Base-by-base conservation (phyloP, 805 yeast species). In the Nakazawaea wickerhamii region DNA sequence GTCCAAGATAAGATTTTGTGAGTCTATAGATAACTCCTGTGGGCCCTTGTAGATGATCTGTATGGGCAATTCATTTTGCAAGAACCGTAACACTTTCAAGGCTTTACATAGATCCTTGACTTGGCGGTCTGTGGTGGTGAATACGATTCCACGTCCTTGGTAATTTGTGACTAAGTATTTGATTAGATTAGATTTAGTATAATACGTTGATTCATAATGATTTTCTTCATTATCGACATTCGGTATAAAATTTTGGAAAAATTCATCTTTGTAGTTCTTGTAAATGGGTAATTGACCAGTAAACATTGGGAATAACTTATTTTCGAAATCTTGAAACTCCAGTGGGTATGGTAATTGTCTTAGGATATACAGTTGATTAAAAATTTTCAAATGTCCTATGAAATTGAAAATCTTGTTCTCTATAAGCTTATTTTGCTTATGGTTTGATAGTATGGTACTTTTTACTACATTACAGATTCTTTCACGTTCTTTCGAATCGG, bases 111-210 rank as follows among this genome's bases (percentile, higher is more conserved):
- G 46, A 18, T 44, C 52, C 4, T 45, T n/a, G n/a, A 64, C 59
- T 43, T 72, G 68, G 13, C 56, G 55, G 41, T 77, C 71, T 17
- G 71, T 54, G 1, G 73, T 71, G 3, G 81, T 70, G 6, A 79
- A 55, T 1, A 76, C 83, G 15, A 78, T 70, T 2, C 86, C 86
- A 5, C 23, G 22, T 14, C 39, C 35, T 26, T 33, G 13, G 20
- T 34, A 40, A 3, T 27, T 14, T 10, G 25, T 18, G 7, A 27
- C 4, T 10, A 22, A 8, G 20, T 40, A 15, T 27, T 26, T 27
- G 19, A 36, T 22, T 6, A 36, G 13, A 20, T 26, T 26, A 3
- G 5, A 28, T 28, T 28, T 28, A n/a, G 11, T 8, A 28, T 28
- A 28, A 13, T 25, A 9, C 3, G 27, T 25, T 28, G 31, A 15